Base-by-base conservation (phyloP, 2,329 filamentous ascomycete species). In the Xylaria sp. region DNA sequence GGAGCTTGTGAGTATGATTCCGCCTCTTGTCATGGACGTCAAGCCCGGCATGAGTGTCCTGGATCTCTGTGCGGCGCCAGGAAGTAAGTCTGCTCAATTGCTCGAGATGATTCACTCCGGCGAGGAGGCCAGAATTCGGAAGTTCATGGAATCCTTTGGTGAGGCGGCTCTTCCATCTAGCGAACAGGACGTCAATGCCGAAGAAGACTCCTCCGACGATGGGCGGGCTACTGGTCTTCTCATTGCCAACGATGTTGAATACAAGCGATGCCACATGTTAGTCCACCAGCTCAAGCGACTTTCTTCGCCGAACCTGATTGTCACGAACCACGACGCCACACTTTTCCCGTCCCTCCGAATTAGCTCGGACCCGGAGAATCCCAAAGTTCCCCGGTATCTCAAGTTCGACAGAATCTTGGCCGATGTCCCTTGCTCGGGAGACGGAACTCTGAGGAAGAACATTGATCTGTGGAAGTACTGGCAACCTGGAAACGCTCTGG, bases 1-100 rank as follows among this genome's bases (percentile, higher is more conserved):
- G 76, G 94, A 99, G 78, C 89, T 96, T 50, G 94, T 99, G 70
- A 96, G 91, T 79, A 99, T 99, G 94, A 97, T 99, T 64, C 94
- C 94, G 30, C 94, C 94, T 30, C 83, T 97, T 68, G 81, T 97
- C 68, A 89, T 99, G 80, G 92, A 97, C 70, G 82, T 97, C 54
- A 85, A 86, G 67, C 92, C 94, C 3, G 91, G 92, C 56, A 96
- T 97, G 88, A 89, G 88, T 1, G 92, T 97, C 8, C 78, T 99
- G 68, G 94, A 99, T 74, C 87, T 99, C 79, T 99, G 94, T 76
- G 94, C 94, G 61, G 94, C 94, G 0, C 94, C 94, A 1, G 94
- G 94, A 61, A 97, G 93, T 80, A 99, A 99, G 80, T 92, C 94
- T 10, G 91, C 92, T 2, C 94, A 99, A 78, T 78, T 99, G 59